Evolutionary conservation across 2,329 filamentous ascomycete genomes (phyloP).

Genomic region (Graphilbum sp.): DNA sequence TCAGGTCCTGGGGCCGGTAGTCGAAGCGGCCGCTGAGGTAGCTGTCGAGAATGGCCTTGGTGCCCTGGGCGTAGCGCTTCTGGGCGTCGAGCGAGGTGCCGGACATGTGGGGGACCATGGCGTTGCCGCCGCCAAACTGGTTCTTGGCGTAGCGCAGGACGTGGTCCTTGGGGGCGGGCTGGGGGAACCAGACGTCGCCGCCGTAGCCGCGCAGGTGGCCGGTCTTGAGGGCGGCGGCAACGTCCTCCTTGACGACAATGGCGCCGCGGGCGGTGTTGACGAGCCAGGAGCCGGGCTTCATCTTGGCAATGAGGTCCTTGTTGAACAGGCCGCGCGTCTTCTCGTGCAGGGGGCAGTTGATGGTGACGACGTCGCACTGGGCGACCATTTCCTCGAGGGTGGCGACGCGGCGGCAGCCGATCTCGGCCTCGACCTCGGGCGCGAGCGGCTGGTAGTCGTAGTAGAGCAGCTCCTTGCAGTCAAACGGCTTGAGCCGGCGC

Average conservation of each 20-base stretch:
- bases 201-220: conserved; percentile 85
- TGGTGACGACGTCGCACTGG: conserved; percentile 94
- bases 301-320: conserved; percentile 93
- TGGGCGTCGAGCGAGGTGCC: conserved; percentile 98
- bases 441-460: conserved; percentile 95
- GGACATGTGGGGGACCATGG: conserved; percentile 98
- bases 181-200: conserved; percentile 91
- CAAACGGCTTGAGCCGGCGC: conserved; percentile 87
- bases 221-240: conserved; percentile 78
- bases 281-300: conserved; percentile 97
- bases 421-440: conserved; percentile 80
- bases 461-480: conserved; percentile 99
- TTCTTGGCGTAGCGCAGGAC: conserved; percentile 83
- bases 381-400: conserved; percentile 82
- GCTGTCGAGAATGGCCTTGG: conserved; percentile 77
- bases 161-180: conserved; percentile 90
- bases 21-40: conserved; percentile 81
- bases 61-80: conserved; percentile 74
- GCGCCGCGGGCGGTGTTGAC: conserved; percentile 97
- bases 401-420: conserved; percentile 81
- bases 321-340: conserved; percentile 94
- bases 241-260: conserved; percentile 98
- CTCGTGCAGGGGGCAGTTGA: conserved; percentile 98
- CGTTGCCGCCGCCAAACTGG: conserved; percentile 92
- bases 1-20: conserved; percentile 81